A percentile compares a stretch with the other conserved stretches of the same genome.
Conservation (phyloP, 129 eudicot genomes). For the Sambucus nigra region DNA sequence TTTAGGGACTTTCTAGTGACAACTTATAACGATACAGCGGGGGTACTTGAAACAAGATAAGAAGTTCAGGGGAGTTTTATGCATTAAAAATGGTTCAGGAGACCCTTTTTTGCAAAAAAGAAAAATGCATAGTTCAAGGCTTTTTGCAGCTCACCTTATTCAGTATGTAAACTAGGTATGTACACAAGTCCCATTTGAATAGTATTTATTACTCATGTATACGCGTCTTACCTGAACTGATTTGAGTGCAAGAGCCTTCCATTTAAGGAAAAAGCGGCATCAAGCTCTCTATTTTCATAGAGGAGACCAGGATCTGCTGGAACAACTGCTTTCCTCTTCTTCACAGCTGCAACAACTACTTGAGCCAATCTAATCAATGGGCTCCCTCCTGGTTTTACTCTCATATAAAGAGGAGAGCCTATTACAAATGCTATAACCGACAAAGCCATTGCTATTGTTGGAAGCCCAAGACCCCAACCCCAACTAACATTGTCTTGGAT, state of each 20-base stretch:
- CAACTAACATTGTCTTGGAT: constrained; percentile 70
- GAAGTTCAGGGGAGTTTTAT: no score
- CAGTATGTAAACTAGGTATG: no score
- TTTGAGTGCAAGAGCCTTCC: constrained; percentile 70
- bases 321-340: constrained; percentile 43
- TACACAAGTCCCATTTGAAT: no score
- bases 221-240: constrained; percentile 45
- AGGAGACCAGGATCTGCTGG: constrained; percentile 32
- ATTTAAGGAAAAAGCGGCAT: constrained; percentile 47
- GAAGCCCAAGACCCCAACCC: constrained; percentile 87
- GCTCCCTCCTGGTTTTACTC: constrained; percentile 75
- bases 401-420: constrained; percentile 51
- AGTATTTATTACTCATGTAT: no score
- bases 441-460: constrained; percentile 64
- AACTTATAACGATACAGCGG: no score
- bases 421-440: constrained; percentile 51
- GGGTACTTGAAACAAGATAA: no score
- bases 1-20: no score
- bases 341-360: constrained; percentile 61
- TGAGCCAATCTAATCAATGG: constrained; percentile 72
- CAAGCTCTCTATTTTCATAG: constrained; percentile 56
- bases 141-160: no score
- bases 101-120: no score
- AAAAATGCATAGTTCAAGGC: no score
- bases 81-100: no score